Evolutionary conservation across 73 alveolate species (phyloP).

Genomic region (Symbiodinium natans): DNA sequence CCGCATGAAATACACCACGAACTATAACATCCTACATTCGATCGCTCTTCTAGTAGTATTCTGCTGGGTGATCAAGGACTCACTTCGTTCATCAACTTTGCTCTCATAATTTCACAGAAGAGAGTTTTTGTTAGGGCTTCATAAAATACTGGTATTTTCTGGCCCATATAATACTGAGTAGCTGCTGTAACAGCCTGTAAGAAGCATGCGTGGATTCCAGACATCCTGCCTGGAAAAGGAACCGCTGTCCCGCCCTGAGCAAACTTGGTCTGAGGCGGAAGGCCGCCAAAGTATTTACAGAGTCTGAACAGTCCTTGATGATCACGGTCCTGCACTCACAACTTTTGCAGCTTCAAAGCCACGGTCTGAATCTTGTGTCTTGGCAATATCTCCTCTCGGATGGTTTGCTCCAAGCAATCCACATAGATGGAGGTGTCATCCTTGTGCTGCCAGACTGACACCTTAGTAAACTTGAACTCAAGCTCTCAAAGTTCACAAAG

Average conservation of each 20-base stretch:
- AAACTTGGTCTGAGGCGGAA: conserved; percentile 19
- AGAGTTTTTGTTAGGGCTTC: too few species aligned
- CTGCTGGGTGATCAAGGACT: too few species aligned
- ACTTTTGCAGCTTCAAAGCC: background rate
- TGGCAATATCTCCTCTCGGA: conserved; percentile 42
- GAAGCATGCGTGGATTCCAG: too few species aligned
- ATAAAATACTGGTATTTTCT: too few species aligned
- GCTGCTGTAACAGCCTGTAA: too few species aligned
- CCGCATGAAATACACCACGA: too few species aligned
- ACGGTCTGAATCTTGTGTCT: background rate
- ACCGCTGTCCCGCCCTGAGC: background rate
- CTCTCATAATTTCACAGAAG: too few species aligned
- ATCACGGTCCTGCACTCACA: conserved; percentile 35
- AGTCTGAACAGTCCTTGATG: conserved; percentile 89
- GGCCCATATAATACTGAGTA: too few species aligned
- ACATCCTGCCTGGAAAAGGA: too few species aligned
- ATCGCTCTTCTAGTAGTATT: too few species aligned
- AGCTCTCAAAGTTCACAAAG: background rate
- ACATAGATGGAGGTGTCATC: conserved; percentile 82
- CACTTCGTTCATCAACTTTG: too few species aligned
- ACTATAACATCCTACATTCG: too few species aligned
- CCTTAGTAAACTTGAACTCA: background rate
- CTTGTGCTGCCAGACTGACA: conserved; percentile 72
- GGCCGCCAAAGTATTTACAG: conserved; percentile 88
- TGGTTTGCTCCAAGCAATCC: conserved; percentile 87